Conservation (phyloP, 352 stramenopile genomes). For the Blastocystis sp. region DNA sequence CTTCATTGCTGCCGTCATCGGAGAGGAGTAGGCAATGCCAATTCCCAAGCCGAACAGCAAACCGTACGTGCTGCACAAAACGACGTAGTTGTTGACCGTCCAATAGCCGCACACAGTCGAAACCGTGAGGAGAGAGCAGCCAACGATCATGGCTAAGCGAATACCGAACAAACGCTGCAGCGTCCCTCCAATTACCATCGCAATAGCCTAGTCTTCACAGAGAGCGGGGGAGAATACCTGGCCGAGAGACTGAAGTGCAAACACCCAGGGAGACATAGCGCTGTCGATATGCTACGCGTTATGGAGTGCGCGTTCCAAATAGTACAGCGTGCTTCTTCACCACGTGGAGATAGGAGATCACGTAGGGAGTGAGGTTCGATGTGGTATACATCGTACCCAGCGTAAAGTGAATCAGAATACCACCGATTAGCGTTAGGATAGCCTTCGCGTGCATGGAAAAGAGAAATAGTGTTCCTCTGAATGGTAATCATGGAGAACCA, state of each 20-base stretch:
- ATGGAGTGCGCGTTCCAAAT: not conserved
- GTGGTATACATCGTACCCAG: constrained; percentile 71
- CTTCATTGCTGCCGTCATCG: constrained; percentile 71
- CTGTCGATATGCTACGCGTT: constrained; percentile 38
- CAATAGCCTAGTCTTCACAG: constrained; percentile 25
- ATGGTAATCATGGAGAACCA: not conserved
- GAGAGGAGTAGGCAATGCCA: constrained; percentile 71
- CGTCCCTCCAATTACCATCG: constrained; percentile 40
- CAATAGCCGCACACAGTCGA: constrained; percentile 62
- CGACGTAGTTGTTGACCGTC: constrained; percentile 62
- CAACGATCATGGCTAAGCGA: constrained; percentile 10
- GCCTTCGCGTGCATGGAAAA: constrained; percentile 62
- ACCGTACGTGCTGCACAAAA: constrained; percentile 46
- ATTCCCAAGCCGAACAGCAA: constrained; percentile 60
- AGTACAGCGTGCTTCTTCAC: constrained; percentile 24
- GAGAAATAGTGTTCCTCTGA: not conserved
- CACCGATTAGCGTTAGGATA: constrained; percentile 59
- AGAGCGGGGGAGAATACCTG: not conserved
- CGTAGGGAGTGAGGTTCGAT: constrained; percentile 65
- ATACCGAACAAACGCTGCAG: constrained; percentile 45
- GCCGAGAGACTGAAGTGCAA: constrained; percentile 54
- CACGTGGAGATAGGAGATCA: constrained; percentile 67
- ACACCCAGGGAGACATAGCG: constrained; percentile 53
- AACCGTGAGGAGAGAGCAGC: constrained; percentile 20
- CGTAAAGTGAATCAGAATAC: constrained; percentile 71